phyloP scores from a whole-genome alignment of 2,329 filamentous ascomycete species.

The Fusarium sublunatum region DNA sequence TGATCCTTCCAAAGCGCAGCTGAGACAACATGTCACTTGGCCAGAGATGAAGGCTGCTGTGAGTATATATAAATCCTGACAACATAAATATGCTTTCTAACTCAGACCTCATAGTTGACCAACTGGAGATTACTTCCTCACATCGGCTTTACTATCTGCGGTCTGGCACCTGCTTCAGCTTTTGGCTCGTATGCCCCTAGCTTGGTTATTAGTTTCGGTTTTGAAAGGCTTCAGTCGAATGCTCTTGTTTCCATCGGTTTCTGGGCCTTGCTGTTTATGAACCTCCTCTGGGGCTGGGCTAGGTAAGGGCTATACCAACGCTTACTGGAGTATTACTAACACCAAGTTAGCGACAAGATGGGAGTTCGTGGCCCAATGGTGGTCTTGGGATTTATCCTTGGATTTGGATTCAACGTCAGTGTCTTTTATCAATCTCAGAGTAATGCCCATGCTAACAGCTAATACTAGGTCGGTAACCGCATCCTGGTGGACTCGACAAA shows the following conservation, averaged over 20 bases:
- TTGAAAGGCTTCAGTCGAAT: slow-evolving; percentile 40
- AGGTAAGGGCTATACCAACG: not conserved
- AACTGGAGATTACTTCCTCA: slow-evolving; percentile 52
- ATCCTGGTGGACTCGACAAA: slow-evolving; percentile 43
- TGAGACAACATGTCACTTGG: slow-evolving; percentile 42
- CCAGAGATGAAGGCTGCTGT: slow-evolving; percentile 50
- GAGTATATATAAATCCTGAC: slow-evolving; percentile 10
- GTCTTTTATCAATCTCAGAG: not conserved
- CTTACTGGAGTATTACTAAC: not conserved
- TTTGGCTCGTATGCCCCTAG: slow-evolving; percentile 24
- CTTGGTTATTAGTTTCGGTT: slow-evolving; percentile 50
- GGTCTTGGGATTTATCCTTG: slow-evolving; percentile 21
- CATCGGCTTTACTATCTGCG: slow-evolving; percentile 46
- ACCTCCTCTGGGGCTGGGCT: slow-evolving; percentile 47
- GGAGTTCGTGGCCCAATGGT: slow-evolving; percentile 39
- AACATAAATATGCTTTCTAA: not conserved
- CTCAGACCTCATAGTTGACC: slow-evolving; percentile 42
- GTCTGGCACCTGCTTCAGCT: slow-evolving; percentile 46
- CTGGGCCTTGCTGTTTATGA: slow-evolving; percentile 49
- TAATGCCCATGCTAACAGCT: not conserved
- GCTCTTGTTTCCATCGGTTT: slow-evolving; percentile 49
- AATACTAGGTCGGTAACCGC: slow-evolving; percentile 44
- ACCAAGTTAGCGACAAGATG: slow-evolving; percentile 18
- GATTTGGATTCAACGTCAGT: slow-evolving; percentile 18
- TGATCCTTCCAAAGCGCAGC: slow-evolving; percentile 48